Base-by-base conservation (phyloP, 176 grass and related monocot species). In the Oryza punctata region DNA sequence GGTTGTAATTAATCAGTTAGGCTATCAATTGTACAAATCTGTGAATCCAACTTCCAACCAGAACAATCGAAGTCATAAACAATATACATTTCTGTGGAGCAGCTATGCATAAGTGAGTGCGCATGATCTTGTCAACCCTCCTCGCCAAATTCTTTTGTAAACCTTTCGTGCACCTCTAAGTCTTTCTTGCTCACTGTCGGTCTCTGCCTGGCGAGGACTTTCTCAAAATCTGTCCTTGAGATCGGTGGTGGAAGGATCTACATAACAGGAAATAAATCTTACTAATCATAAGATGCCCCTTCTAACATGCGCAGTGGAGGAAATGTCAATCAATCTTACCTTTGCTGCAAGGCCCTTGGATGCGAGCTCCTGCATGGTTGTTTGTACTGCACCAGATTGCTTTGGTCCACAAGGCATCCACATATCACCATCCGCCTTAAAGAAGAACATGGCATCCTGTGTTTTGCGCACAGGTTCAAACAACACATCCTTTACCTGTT, bases 401-500 rank as follows among this genome's bases (percentile, higher is more conserved):
- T 93, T 98, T 18, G 93, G 65, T 23, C 96, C 96, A 79, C 95
- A 97, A 33, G 95, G 95, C 88, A 97, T 89, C 95, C 84, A 98
- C 87, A 91, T 91, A 35, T 81, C 96, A 77, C 87, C 87, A 1
- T 75, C 72, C 0, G 75, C 67, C 85, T 92, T 91, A 27, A 84
- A 85, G 82, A 98, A 98, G 86, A 77, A 93, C 96, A 98, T 95
- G n/a, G 96, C 96, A 77, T 95, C 96, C 89, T 98, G 96, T 43
- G 96, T 75, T 82, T 98, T 98, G 49, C 93, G 91, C 70, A 98
- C 96, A 33, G 96, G 93, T 84, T 98, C 93, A 84, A 98, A 98
- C 52, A 98, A 75, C 72, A 98, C 96, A 10, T 95, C 96, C 73
- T 98, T 98, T 21, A 95, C 96, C 96, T 98, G 87, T 92, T 68